Conservation (phyloP, 495 filamentous ascomycete genomes). For the Podospora pseudopauciseta region DNA sequence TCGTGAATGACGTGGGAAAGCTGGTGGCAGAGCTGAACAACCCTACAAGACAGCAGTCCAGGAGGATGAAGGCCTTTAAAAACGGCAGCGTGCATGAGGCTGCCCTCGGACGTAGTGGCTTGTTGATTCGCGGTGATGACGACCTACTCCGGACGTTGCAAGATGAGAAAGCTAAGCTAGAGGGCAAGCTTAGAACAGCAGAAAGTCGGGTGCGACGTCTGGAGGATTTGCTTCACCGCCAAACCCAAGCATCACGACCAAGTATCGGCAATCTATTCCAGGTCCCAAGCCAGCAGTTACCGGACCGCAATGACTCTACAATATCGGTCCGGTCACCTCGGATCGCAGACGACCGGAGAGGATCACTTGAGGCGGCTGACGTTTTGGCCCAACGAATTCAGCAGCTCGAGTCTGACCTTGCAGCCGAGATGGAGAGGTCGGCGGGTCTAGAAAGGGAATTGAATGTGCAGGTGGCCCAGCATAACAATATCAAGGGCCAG, state of each 20-base stretch:
- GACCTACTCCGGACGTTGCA: slow-evolving; percentile 65
- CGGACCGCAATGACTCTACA: slow-evolving; percentile 40
- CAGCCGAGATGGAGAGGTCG: slow-evolving; percentile 49
- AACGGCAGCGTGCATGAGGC: slow-evolving; percentile 92
- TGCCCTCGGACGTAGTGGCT: slow-evolving; percentile 68
- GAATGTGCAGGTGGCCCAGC: slow-evolving; percentile 50
- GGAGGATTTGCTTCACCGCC: slow-evolving; percentile 88
- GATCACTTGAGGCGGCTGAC: slow-evolving; percentile 38
- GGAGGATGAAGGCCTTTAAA: slow-evolving; percentile 87
- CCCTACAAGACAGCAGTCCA: slow-evolving; percentile 71
- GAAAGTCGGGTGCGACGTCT: slow-evolving; percentile 89
- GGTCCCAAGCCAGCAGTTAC: slow-evolving; percentile 34
- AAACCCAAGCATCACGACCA: slow-evolving; percentile 68
- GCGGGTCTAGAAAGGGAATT: slow-evolving; percentile 60
- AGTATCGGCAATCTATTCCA: slow-evolving; percentile 65
- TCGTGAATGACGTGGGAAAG: slow-evolving; percentile 53
- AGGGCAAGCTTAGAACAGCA: slow-evolving; percentile 78
- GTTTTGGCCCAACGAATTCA: slow-evolving; percentile 57
- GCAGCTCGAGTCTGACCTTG: slow-evolving; percentile 77
- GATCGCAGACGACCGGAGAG: slow-evolving; percentile 35
- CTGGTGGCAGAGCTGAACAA: slow-evolving; percentile 60
- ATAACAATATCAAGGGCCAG: slow-evolving; percentile 63
- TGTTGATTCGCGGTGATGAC: slow-evolving; percentile 77
- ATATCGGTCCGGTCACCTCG: slow-evolving; percentile 40
- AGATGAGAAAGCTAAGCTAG: slow-evolving; percentile 73